Evolutionary conservation across 495 filamentous ascomycete genomes (phyloP), one percentile per base, ranked within the genome.

Genomic region (Niebla homalea): DNA sequence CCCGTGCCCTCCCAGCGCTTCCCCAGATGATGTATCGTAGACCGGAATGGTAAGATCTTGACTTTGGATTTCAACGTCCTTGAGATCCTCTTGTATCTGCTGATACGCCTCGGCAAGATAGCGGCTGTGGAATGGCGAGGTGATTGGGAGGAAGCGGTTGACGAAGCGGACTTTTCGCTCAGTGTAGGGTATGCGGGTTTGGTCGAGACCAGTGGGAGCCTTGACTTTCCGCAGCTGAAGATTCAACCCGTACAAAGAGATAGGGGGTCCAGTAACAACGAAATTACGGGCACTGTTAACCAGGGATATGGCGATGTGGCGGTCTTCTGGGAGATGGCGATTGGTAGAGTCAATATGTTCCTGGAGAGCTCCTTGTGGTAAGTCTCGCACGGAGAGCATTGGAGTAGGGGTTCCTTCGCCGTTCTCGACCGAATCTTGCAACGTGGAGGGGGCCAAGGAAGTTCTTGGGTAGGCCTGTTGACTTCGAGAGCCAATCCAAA

Each of bases 401-500:
- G 93, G 93, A 3, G 92, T 96, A 4, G 93, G 93, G 4, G 74
- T 76, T 19, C 93, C 93, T 64, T 99, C 93, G 6, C 92, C 89
- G 67, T 89, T 81, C 60, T 95, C 89, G 50, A 87, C 75, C 0
- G 92, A 94, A 61, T 99, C 93, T 62, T 90, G 89, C n/a, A 96
- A 75, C 54, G 87, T 83, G 1, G 77, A 79, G 1, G 93, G 93
- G n/a, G 89, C 83, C 47, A 99, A 72, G 1, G 93, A 96, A 2
- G 93, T 97, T 46, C 81, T 80, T 41, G 93, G 93, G 60, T 94
- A 99, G 1, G 88, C 89, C 63, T 99, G 93, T 62, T 99, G 93
- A 64, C 90, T 95, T 56, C 93, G 85, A n/a, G 89, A 78, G 55
- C 93, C 93, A 56, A 99, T 97, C 93, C 92, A 99, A 72, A 99